Base-by-base conservation (phyloP, 1,284 basidiomycete genomes). In the Singerocomus rubriflavus region DNA sequence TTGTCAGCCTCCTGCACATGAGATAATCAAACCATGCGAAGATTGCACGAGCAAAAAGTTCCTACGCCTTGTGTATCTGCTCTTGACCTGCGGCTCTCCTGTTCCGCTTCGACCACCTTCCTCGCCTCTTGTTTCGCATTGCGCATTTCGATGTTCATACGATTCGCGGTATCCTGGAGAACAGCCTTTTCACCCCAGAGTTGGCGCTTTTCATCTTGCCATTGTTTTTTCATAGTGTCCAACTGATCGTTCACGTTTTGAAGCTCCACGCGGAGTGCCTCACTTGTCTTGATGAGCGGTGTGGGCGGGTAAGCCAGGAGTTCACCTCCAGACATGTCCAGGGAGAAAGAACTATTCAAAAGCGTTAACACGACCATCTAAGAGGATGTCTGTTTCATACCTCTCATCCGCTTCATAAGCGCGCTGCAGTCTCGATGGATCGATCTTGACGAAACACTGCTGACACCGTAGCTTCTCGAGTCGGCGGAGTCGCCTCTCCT, bases 181-280 rank as follows among this genome's bases (percentile, higher is more conserved):
- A 78, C 76, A 8, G 78, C 83, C 48, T 85, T 88, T 63, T 91
- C 85, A 41, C 79, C 84, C 27, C 85, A 62, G 8, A 89, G 71
- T 49, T 75, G 71, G 33, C 70, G 71, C 61, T 76, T 79, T 62
- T 90, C 86, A 10, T 78, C 73, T n/a, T 79, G 75, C 85, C 87
- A 88, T 57, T 81, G 72, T 29, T 71, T 73, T 69, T 79, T 84
- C 73, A 90, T 78, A 25, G 69, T 65, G 21, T 77, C 74, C n/a
- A 90, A 73, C 50, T 88, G 79, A 6, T 63, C 51, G 55, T 86
- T 86, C 47, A 87, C 80, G 10, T 74, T 69, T 46, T 73, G 75
- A 31, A 89, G 63, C 46, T 87, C 79, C 12, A 71, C 63, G 27
- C 76, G 76, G 34, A 89, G 68, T 8, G 74, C 77, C 53, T 88